Base-by-base conservation (phyloP, 257 asterid genomes). In the Jaltomata sinuosa region DNA sequence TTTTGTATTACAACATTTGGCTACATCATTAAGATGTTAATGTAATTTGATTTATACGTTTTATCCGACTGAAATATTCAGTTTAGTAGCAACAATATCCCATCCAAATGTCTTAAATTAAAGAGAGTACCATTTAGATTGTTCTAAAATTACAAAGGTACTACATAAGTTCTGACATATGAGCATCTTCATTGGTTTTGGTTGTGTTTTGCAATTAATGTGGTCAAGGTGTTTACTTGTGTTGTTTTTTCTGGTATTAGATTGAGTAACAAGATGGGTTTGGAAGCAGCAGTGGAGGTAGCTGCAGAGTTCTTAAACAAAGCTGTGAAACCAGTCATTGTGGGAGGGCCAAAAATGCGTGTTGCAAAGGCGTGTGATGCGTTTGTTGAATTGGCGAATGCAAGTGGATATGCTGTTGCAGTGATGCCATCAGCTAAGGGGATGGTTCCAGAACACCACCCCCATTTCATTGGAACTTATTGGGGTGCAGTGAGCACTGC, bases 391-490 rank as follows among this genome's bases (percentile, higher is more conserved):
- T 84, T 87, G 53, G 83, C 85, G 1, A 32, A 84, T 11, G 72
- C 80, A 40, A 80, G 72, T 65, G 89, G 89, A 65, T 87, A 84
- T 59, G 83, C 89, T 7, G 36, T 84, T 19, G 85, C 89, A 9
- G 84, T 80, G 21, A 87, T 87, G 89, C 89, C 89, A 29, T 83
- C 89, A 11, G 89, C 87, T 6, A 87, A 87, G 34, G 86, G 89
- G 31, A 11, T 87, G 38, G 89, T 86, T 52, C 88, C 88, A 1
- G 88, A 86, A 9, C 78, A 86, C 55, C 84, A 86, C 15, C 86
- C 83, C 0, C 78, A 49, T 40, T 85, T 85, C 83, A 85, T 85
- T 36, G 88, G 88, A n/a, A 85, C 88, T 59, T 85, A 85, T 11
- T 85, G 88, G 88, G 88, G 88, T 45, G 88, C 83, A 1, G 85